A percentile compares a stretch with the other conserved stretches of the same genome.
phyloP scores from a whole-genome alignment of 2,329 filamentous ascomycete genomes.

The Helminthosporium solani region DNA sequence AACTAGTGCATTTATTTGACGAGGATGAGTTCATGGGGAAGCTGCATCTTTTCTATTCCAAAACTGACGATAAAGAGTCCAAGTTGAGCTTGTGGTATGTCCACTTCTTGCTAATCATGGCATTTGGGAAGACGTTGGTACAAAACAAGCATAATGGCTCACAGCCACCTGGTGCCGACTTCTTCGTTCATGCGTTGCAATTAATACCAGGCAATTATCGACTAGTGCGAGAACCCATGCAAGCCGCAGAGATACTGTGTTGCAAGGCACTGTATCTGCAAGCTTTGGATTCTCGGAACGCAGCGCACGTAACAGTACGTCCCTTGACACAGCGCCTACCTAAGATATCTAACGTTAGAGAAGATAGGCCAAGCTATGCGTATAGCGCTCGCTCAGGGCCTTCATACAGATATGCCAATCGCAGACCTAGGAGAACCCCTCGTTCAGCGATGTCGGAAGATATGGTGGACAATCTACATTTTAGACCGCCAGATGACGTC shows the following conservation, averaged over 20 bases:
- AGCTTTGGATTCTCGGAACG: conserved; percentile 50
- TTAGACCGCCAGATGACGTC: conserved; percentile 57
- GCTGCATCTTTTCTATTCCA: conserved; percentile 46
- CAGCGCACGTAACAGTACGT: conserved; percentile 50
- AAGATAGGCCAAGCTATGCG: conserved; percentile 56
- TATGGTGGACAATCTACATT: conserved; percentile 59
- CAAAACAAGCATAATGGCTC: conserved; percentile 34
- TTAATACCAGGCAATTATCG: conserved; percentile 52
- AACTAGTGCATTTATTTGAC: conserved; percentile 57
- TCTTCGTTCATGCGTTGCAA: conserved; percentile 62
- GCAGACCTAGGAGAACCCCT: conserved; percentile 44
- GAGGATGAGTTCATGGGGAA: conserved; percentile 53
- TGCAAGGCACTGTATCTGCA: conserved; percentile 57
- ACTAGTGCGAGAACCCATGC: conserved; percentile 47
- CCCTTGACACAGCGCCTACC: not conserved
- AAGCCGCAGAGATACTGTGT: conserved; percentile 53
- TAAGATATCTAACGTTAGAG: not conserved
- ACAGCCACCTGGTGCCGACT: conserved; percentile 56
- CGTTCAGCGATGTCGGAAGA: conserved; percentile 50
- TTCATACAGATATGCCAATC: conserved; percentile 55
- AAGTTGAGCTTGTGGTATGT: conserved; percentile 51
- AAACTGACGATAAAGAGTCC: conserved; percentile 26
- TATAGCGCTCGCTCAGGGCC: conserved; percentile 51
- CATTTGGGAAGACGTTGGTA: conserved; percentile 58
- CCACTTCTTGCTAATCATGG: conserved; percentile 56